Base-by-base conservation (phyloP, 208 protist genomes). In the Trypanosoma vivax region DNA sequence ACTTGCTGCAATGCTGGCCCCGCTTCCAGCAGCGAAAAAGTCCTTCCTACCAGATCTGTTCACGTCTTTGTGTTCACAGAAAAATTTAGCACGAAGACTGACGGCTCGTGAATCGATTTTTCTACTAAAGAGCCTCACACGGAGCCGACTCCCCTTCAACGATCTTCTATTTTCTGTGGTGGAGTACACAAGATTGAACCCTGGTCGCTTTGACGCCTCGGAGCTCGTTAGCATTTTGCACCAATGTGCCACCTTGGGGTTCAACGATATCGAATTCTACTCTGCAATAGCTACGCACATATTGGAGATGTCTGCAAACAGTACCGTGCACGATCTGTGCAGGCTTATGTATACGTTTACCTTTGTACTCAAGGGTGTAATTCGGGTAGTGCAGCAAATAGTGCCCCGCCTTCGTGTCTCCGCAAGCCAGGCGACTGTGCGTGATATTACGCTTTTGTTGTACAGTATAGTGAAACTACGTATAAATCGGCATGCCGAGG, bases 291-390 rank as follows among this genome's bases (percentile, higher is more conserved):
- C 84, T 1, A 76, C 69, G 11, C 54, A 88, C 33, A 40, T 91
- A 21, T 60, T 91, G 57, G 73, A 78, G 21, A 55, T 65, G 16
- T 56, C 70, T 7, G 43, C 63, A 41, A 73, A 69, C 6, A 79
- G 65, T 31, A 86, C 73, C 1, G 83, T 86, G 38, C 71, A 84
- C 40, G 86, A 94, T 58, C 72, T 94, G 18, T 74, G 70, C 19
- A 50, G 75, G 50, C 70, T 90, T 19, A 79, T 94, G 51, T 90
- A 81, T 56, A 70, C 61, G 47, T 85, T 90, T 58, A 94, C 86
- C 3, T 88, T 83, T 65, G 67, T 89, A 5, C 52, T 94, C 24
- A 75, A 74, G 28, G 82, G 76, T 19, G 79, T 89, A 13, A 88
- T 90, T 50, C 70, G 77, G 4, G 82, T 89, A 3, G 83, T 87